A percentile compares a stretch with the other conserved stretches of the same genome.
phyloP scores from a whole-genome alignment of 2,329 filamentous ascomycete species.

The Trichoderma afroharzianum region DNA sequence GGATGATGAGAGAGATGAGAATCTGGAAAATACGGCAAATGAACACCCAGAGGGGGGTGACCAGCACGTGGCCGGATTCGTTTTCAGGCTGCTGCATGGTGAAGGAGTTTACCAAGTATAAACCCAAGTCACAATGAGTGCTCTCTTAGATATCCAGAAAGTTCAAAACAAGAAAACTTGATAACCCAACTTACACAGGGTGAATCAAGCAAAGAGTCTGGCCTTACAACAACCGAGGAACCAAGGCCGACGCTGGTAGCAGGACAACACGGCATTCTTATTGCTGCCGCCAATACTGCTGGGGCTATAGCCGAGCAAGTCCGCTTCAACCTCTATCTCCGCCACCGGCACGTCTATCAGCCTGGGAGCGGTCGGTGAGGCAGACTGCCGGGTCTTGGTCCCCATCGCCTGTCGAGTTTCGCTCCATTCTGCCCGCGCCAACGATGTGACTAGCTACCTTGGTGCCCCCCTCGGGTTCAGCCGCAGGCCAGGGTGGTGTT shows the following conservation, averaged over 20 bases:
- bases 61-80: slow-evolving; percentile 31
- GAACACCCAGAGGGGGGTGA: slow-evolving; percentile 43
- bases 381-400: slow-evolving; percentile 11
- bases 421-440: background rate
- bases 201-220: background rate
- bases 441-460: background rate
- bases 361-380: slow-evolving; percentile 15
- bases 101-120: background rate
- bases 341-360: slow-evolving; percentile 16
- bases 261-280: slow-evolving; percentile 13
- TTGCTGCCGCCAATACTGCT: background rate
- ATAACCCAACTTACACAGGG: background rate
- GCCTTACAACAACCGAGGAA: background rate
- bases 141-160: background rate
- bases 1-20: slow-evolving; percentile 39
- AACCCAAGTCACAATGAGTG: background rate
- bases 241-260: background rate
- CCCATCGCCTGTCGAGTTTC: background rate
- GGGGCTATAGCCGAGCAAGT: background rate
- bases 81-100: slow-evolving; percentile 23
- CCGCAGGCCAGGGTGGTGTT: slow-evolving; percentile 17
- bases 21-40: slow-evolving; percentile 40
- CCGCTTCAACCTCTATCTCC: background rate
- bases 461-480: slow-evolving; percentile 16
- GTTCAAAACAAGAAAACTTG: background rate